Conservation (phyloP, 2,329 filamentous ascomycete species). For the Lizonia empirigonia region DNA sequence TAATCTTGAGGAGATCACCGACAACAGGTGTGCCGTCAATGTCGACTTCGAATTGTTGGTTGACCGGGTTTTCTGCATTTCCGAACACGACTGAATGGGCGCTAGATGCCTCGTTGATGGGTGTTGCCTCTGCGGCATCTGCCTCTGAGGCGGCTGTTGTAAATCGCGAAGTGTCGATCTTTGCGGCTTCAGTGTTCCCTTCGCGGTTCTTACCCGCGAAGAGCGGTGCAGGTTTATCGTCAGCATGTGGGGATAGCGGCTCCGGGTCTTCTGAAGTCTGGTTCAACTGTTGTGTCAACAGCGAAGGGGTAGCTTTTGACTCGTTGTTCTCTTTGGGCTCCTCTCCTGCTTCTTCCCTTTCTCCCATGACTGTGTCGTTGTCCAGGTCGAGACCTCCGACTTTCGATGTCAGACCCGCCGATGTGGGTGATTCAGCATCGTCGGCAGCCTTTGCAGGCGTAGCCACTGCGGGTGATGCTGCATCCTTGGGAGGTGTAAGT, state of each 20-base stretch:
- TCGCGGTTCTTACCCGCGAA: constrained; percentile 56
- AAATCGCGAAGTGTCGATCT: constrained; percentile 38
- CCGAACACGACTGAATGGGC: constrained; percentile 45
- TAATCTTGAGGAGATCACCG: constrained; percentile 92
- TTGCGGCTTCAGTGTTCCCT: constrained; percentile 33
- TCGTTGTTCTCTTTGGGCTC: constrained; percentile 28
- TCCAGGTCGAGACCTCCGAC: constrained; percentile 65
- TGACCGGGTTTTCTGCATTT: constrained; percentile 35
- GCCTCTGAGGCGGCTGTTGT: constrained; percentile 32
- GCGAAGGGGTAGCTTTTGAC: constrained; percentile 44
- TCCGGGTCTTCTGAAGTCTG: constrained; percentile 30
- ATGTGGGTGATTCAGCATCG: constrained; percentile 54
- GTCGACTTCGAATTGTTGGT: constrained; percentile 61
- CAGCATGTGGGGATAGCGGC: constrained; percentile 61
- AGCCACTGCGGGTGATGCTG: constrained; percentile 25
- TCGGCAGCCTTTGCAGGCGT: constrained; percentile 33
- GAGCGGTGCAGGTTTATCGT: constrained; percentile 72
- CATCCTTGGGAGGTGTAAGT: constrained; percentile 61
- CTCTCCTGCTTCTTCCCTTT: constrained; percentile 31
- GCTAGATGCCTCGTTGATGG: constrained; percentile 45
- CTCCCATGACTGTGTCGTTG: constrained; percentile 60
- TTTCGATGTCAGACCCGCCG: constrained; percentile 60
- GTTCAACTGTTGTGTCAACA: constrained; percentile 52
- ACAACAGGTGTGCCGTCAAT: constrained; percentile 77
- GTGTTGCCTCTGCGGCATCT: constrained; percentile 45